These are phyloP conservation scores for Plasmopara muralis DNA, from an alignment of 352 stramenopile genomes.

Conservation along the genomic window DNA sequence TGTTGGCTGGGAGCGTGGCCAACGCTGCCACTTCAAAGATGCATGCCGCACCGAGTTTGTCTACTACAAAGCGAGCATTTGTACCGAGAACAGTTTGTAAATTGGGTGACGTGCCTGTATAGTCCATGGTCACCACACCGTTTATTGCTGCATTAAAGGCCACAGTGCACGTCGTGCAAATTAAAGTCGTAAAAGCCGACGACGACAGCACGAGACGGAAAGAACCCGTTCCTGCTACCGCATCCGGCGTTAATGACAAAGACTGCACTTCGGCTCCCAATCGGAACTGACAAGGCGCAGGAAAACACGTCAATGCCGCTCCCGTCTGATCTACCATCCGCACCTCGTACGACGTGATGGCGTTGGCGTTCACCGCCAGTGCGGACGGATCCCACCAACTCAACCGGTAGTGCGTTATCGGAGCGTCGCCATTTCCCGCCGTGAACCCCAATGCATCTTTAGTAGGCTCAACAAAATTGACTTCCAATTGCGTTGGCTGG, in stretches of 20 bases:
- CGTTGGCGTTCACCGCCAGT: constrained; percentile 27
- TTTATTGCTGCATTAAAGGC: constrained; percentile 19
- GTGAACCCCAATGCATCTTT: constrained; percentile 60
- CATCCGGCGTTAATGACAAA: constrained; percentile 64
- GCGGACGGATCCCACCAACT: constrained; percentile 45
- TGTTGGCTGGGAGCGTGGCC: constrained; percentile 23
- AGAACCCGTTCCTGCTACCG: constrained; percentile 37
- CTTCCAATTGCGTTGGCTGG: constrained; percentile 72
- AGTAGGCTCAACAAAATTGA: constrained; percentile 63
- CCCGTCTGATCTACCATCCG: constrained; percentile 34
- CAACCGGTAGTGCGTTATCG: constrained; percentile 61
- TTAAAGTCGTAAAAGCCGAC: constrained; percentile 21
- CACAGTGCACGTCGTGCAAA: constrained; percentile 38
- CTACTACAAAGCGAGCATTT: constrained; percentile 63
- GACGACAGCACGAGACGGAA: constrained; percentile 65
- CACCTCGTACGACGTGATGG: constrained; percentile 43
- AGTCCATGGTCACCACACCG: constrained; percentile 49
- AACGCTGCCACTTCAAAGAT: constrained; percentile 48
- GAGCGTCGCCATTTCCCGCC: constrained; percentile 39
- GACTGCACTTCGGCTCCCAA: constrained; percentile 90
- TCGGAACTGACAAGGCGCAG: constrained; percentile 70
- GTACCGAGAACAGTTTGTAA: constrained; percentile 67
- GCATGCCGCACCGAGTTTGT: constrained; percentile 38
- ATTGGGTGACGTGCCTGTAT: constrained; percentile 42
- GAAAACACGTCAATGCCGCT: constrained; percentile 24